Evolutionary conservation across 176 grass and related monocot species (phyloP).

Genomic region (Rhynchospora pubera): DNA sequence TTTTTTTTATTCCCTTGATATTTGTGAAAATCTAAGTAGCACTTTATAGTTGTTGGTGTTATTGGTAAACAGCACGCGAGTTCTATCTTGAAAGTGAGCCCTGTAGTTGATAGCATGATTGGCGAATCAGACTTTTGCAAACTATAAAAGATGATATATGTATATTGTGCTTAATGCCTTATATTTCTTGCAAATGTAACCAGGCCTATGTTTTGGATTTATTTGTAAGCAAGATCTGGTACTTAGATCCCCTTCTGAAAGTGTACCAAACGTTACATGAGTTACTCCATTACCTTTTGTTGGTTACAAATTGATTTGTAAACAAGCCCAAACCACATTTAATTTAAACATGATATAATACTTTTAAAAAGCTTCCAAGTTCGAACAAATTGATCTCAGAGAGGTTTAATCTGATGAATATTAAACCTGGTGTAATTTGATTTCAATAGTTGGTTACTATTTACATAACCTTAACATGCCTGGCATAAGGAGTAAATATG

Average conservation of each 20-base stretch:
- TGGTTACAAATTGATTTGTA: too few relatives aligned
- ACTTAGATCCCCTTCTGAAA: background rate
- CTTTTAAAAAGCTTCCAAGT: background rate
- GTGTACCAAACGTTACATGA: background rate
- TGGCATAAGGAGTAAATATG: background rate
- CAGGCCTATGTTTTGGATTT: background rate
- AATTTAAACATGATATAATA: background rate
- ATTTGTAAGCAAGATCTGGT: background rate
- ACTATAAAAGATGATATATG: background rate
- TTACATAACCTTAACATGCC: background rate
- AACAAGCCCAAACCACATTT: background rate
- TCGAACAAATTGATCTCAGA: background rate
- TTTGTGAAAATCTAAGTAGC: background rate
- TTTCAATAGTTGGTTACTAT: background rate
- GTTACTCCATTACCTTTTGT: background rate
- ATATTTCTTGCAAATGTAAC: background rate
- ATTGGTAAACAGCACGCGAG: background rate
- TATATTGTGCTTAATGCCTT: background rate
- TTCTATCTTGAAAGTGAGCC: background rate
- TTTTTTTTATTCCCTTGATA: background rate
- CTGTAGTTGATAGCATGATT: background rate
- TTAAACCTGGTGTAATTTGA: background rate
- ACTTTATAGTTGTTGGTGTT: background rate
- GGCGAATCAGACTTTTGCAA: background rate
- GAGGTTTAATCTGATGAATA: background rate